Percentiles rank a stretch among this genome's conserved stretches.
These are phyloP conservation scores for Solanum chiquidenum DNA, from an alignment of 257 asterid species.

Conservation along the genomic window DNA sequence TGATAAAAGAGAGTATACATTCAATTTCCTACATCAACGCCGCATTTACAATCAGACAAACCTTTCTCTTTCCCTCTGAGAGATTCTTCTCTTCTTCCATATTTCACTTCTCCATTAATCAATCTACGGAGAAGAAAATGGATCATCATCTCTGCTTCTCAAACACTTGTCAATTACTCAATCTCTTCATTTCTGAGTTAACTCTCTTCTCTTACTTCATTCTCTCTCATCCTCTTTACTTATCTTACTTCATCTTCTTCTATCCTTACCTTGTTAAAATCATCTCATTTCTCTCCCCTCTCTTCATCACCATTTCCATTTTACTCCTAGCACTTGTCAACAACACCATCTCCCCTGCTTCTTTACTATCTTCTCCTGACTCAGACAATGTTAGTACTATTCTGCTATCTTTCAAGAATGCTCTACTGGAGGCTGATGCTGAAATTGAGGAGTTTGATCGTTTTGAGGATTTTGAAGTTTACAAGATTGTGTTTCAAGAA, in stretches of 20 bases:
- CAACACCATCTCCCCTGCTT: background rate
- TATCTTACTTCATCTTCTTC: constrained; percentile 55
- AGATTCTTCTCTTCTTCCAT: constrained; percentile 18
- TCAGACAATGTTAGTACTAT: background rate
- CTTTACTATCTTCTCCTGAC: background rate
- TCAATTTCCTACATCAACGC: constrained; percentile 56
- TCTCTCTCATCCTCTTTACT: constrained; percentile 56
- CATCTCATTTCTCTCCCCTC: constrained; percentile 63
- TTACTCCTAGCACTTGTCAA: constrained; percentile 34
- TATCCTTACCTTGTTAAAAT: constrained; percentile 42
- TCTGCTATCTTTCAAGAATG: background rate
- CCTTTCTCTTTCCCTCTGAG: background rate
- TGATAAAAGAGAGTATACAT: background rate
- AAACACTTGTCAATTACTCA: constrained; percentile 15
- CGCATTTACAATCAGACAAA: constrained; percentile 29
- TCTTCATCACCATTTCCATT: constrained; percentile 52
- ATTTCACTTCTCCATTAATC: constrained; percentile 6
- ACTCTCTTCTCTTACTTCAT: constrained; percentile 20
- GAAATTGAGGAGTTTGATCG: background rate
- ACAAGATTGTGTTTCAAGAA: constrained; percentile 30
- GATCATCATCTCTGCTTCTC: constrained; percentile 24
- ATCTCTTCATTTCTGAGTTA: constrained; percentile 29
- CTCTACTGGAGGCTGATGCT: constrained; percentile 3
- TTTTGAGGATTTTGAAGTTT: constrained; percentile 37
- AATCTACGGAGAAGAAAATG: constrained; percentile 16